Evolutionary conservation across 2,329 filamentous ascomycete species (phyloP), one percentile per base, ranked within the genome.

Genomic region (Calonectria montana): DNA sequence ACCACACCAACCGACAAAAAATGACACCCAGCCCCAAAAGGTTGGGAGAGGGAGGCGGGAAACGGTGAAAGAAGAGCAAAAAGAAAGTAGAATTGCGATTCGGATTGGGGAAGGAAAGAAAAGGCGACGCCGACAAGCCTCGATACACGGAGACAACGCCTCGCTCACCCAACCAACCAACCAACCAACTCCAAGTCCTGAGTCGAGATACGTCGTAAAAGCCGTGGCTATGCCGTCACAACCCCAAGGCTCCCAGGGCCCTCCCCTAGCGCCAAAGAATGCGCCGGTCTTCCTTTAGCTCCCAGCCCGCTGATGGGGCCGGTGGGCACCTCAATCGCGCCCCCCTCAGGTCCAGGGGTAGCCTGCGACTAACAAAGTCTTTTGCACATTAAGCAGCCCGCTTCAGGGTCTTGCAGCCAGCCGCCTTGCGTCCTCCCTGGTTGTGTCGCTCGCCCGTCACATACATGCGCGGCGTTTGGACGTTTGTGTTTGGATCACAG

Each of bases 221-320:
- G 53, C 70, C 65, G 45, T 64, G 59, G 66, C 73, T 73, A 71
- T 78, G 77, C 75, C 77, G 77, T 78, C 77, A 74, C 72, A 53
- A 41, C 53, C 65, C 53, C 59, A 78, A 71, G 75, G 70, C 75
- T 25, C 21, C 45, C 21, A 23, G n/a, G 53, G 31, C n/a, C 16
- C 16, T 15, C 48, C 50, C 50, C 50, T 55, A 31, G 31, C 77
- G 73, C 77, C 76, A 76, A 69, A 39, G 53, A 41, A 64, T 67
- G 41, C 64, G 39, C 62, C 63, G 63, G 68, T 31, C 63, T 55
- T 23, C n/a, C 31, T 16, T 61, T 75, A 72, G 72, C 67, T 67
- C 65, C 50, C 59, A 65, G 35, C 37, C 64, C 66, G 59, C 65
- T 64, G 61, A 73, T 65, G 64, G 72, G 69, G 67, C 55, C 53